A percentile compares a stretch with the other conserved stretches of the same genome.
Evolutionary conservation across 2,329 filamentous ascomycete species (phyloP).

Genomic region (Plenodomus lindquistii): DNA sequence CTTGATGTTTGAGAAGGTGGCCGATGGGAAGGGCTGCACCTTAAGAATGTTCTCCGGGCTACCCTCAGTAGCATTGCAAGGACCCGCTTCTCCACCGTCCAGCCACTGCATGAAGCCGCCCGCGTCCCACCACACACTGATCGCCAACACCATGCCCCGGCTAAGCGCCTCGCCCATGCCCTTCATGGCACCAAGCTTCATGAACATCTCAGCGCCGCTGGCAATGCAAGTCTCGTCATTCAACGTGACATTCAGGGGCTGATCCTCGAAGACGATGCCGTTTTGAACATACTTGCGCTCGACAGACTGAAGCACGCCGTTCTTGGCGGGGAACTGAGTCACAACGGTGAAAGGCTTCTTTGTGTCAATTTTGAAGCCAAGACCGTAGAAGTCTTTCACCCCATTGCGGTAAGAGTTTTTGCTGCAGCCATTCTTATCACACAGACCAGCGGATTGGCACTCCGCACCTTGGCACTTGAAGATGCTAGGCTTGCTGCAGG

Average conservation of each 20-base stretch:
- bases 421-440: slow-evolving; percentile 43
- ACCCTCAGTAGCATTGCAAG: slow-evolving; percentile 60
- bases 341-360: slow-evolving; percentile 65
- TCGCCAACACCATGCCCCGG: slow-evolving; percentile 58
- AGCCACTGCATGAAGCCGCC: slow-evolving; percentile 62
- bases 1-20: slow-evolving; percentile 61
- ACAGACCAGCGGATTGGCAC: slow-evolving; percentile 40
- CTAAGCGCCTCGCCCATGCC: slow-evolving; percentile 53
- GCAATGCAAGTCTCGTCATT: slow-evolving; percentile 36
- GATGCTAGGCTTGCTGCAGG: slow-evolving; percentile 52
- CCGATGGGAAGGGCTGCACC: slow-evolving; percentile 54
- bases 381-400: slow-evolving; percentile 34
- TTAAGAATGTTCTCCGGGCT: slow-evolving; percentile 54
- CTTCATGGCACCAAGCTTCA: slow-evolving; percentile 47
- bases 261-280: slow-evolving; percentile 63
- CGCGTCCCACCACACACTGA: slow-evolving; percentile 62
- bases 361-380: slow-evolving; percentile 58
- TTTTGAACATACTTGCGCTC: slow-evolving; percentile 68
- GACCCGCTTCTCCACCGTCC: slow-evolving; percentile 56
- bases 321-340: slow-evolving; percentile 64
- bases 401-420: slow-evolving; percentile 38
- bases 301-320: slow-evolving; percentile 63
- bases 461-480: slow-evolving; percentile 49
- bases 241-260: slow-evolving; percentile 42
- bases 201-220: slow-evolving; percentile 34